A percentile compares a stretch with the other conserved stretches of the same genome.
These are phyloP conservation scores for Gracilaria gracilis DNA, from an alignment of 23 red algal genomes.

Conservation along the genomic window DNA sequence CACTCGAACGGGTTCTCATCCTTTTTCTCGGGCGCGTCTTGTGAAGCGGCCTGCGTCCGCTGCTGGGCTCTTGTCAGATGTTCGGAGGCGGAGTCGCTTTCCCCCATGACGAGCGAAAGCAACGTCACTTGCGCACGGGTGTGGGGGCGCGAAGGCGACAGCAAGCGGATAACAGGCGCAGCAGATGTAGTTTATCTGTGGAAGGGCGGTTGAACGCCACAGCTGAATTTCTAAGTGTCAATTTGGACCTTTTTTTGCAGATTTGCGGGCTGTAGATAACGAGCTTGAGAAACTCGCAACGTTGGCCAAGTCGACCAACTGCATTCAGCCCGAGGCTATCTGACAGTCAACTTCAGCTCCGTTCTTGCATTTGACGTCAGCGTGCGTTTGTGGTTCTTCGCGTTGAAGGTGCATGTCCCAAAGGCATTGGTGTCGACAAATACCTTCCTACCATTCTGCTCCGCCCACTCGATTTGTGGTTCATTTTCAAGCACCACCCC, in stretches of 20 bases:
- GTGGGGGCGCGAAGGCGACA: background rate
- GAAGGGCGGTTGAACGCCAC: background rate
- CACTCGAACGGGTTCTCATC: slow-evolving; percentile 86
- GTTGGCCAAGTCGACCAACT: background rate
- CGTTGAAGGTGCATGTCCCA: too few species aligned
- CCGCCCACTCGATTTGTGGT: too few species aligned
- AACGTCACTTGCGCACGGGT: background rate
- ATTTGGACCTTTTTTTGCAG: slow-evolving; percentile 19
- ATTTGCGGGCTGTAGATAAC: background rate
- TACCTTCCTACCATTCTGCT: too few species aligned
- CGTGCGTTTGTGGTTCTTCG: too few species aligned
- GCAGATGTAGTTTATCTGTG: background rate
- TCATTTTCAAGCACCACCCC: too few species aligned
- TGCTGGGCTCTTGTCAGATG: slow-evolving; percentile 12
- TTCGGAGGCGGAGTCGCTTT: background rate
- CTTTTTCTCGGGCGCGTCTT: slow-evolving; percentile 17
- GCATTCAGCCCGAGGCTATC: background rate
- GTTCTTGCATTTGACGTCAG: too few species aligned
- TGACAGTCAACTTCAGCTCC: background rate
- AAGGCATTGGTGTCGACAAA: too few species aligned
- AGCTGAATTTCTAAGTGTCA: background rate
- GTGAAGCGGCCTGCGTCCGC: background rate
- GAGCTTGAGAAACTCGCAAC: background rate
- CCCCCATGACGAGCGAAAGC: background rate
- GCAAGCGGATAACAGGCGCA: background rate